Evolutionary conservation across 306 rosid species (phyloP).

Genomic region (Glycine soja): DNA sequence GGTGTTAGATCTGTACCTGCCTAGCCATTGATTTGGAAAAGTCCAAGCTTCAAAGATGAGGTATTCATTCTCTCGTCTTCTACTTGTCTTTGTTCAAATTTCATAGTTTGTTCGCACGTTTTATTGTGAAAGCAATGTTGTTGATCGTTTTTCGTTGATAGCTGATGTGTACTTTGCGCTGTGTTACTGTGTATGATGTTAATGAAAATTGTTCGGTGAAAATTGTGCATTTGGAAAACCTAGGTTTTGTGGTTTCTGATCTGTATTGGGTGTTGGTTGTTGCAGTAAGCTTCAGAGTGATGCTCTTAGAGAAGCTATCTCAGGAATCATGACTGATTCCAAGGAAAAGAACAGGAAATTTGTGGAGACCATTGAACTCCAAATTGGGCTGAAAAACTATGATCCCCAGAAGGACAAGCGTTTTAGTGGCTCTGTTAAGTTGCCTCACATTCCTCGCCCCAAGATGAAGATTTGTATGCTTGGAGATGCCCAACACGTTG

Average conservation of each 20-base stretch:
- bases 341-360: constrained; percentile 67
- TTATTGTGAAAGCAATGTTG: background rate
- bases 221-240: background rate
- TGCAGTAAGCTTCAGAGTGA: constrained; percentile 90
- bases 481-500: constrained; percentile 92
- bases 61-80: constrained; percentile 41
- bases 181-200: background rate
- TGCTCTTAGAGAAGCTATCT: constrained; percentile 71
- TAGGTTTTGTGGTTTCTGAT: background rate
- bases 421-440: constrained; percentile 81
- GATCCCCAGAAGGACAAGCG: constrained; percentile 95
- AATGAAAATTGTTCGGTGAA: background rate
- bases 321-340: constrained; percentile 58
- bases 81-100: background rate
- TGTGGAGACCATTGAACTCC: constrained; percentile 86
- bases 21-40: constrained; percentile 24
- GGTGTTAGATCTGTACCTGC: constrained; percentile 41
- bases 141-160: background rate
- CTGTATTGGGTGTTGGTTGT: background rate
- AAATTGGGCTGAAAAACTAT: constrained; percentile 83
- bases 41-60: constrained; percentile 62
- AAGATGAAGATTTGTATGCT: constrained; percentile 94
- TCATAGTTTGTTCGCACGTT: background rate
- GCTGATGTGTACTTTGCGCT: background rate
- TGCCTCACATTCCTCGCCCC: constrained; percentile 90